Evolutionary conservation across 169 alveolate species (phyloP).

Genomic region (Plasmodium cynomolgi): DNA sequence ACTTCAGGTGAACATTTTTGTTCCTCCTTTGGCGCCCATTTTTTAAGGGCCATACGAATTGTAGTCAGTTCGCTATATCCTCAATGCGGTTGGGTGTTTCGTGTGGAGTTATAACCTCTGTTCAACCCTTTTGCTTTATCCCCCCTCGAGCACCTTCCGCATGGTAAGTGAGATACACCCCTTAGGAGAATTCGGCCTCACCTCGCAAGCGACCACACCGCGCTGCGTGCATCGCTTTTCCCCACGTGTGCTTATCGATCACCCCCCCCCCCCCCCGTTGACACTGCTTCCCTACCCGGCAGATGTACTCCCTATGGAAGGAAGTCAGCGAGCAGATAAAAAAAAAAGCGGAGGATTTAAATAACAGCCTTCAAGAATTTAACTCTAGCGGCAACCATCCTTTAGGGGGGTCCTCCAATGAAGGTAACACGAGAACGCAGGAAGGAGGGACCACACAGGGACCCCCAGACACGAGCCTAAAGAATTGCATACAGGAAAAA

Average conservation of each 20-base stretch:
- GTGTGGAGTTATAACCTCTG: neutral
- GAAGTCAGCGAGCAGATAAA: constrained; percentile 69
- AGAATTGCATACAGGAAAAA: constrained; percentile 40
- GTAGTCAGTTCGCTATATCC: neutral
- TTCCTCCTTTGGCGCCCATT: neutral
- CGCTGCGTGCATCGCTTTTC: neutral
- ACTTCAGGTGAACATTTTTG: neutral
- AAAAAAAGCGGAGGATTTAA: constrained; percentile 74
- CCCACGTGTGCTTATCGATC: neutral
- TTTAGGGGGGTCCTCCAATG: neutral
- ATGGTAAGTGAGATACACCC: neutral
- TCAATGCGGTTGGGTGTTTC: neutral
- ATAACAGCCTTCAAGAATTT: constrained; percentile 54
- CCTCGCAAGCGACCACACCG: neutral
- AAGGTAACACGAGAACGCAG: neutral
- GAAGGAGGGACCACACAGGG: neutral
- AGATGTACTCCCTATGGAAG: constrained; percentile 74
- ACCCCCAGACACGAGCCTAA: neutral
- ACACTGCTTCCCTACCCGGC: neutral
- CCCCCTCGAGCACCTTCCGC: neutral
- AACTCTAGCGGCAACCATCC: neutral
- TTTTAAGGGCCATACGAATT: neutral
- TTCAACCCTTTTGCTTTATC: neutral
- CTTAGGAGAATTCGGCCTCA: neutral
- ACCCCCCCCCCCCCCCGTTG: neutral